These are phyloP conservation scores for Falciphora oryzae DNA, from an alignment of 2,329 filamentous ascomycete genomes.

Conservation along the genomic window DNA sequence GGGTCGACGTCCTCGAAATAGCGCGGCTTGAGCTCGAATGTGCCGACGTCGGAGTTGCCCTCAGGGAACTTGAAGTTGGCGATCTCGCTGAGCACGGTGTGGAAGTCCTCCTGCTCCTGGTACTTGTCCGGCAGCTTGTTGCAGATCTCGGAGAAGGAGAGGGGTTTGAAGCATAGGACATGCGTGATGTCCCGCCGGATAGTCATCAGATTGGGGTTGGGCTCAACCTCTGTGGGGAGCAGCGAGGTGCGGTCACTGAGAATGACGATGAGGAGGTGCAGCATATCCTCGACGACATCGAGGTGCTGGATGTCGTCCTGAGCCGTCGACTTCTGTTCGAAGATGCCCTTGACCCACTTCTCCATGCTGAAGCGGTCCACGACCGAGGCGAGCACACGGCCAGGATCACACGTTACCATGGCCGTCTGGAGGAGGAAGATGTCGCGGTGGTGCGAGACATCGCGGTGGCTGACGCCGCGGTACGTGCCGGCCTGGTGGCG, in stretches of 20 bases:
- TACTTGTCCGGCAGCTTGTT: slow-evolving; percentile 82
- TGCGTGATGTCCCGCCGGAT: slow-evolving; percentile 89
- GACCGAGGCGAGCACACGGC: slow-evolving; percentile 78
- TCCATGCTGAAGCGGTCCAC: slow-evolving; percentile 88
- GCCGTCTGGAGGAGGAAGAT: slow-evolving; percentile 91
- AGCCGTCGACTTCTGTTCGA: slow-evolving; percentile 62
- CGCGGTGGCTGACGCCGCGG: slow-evolving; percentile 78
- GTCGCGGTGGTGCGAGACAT: slow-evolving; percentile 91
- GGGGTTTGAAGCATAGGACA: slow-evolving; percentile 89
- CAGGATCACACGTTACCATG: slow-evolving; percentile 77
- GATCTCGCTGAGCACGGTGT: slow-evolving; percentile 78
- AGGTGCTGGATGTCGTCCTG: slow-evolving; percentile 86
- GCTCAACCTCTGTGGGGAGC: slow-evolving; percentile 55
- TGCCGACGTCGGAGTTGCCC: slow-evolving; percentile 85
- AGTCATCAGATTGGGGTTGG: slow-evolving; percentile 58
- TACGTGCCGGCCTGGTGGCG: slow-evolving; percentile 94
- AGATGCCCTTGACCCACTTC: slow-evolving; percentile 80
- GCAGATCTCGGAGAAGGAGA: slow-evolving; percentile 90
- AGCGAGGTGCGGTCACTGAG: slow-evolving; percentile 84
- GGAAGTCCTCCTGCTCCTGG: slow-evolving; percentile 83
- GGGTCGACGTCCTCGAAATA: slow-evolving; percentile 87
- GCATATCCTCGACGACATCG: slow-evolving; percentile 92
- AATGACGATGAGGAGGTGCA: slow-evolving; percentile 86
- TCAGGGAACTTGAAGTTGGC: slow-evolving; percentile 86
- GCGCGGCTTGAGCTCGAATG: slow-evolving; percentile 84